Evolutionary conservation across 805 yeast species (phyloP).

Genomic region (Helenozyma rhizophorensis): DNA sequence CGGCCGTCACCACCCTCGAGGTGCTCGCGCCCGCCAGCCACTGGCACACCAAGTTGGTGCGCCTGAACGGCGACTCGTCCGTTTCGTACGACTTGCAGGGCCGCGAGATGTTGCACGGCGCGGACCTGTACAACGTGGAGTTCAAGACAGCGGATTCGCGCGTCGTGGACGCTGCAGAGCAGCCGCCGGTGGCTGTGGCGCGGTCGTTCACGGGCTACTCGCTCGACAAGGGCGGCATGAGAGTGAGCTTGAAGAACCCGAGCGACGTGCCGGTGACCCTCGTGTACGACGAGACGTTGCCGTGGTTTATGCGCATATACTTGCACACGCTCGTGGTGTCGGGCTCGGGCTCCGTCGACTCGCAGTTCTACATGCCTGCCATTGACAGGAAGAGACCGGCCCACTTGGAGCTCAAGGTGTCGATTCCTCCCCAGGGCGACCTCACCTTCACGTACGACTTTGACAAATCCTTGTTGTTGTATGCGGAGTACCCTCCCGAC

Average conservation of each 20-base stretch:
- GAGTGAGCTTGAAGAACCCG: constrained; percentile 74
- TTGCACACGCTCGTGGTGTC: constrained; percentile 55
- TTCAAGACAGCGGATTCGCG: constrained; percentile 46
- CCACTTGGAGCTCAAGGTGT: constrained; percentile 66
- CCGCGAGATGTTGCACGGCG: constrained; percentile 14
- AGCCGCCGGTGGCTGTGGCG: constrained; percentile 68
- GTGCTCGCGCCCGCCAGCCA: neutral
- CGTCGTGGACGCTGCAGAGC: constrained; percentile 28
- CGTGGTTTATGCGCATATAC: constrained; percentile 89
- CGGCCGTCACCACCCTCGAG: constrained; percentile 32
- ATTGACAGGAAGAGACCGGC: constrained; percentile 77
- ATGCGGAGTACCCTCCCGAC: constrained; percentile 97
- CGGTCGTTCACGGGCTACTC: constrained; percentile 90
- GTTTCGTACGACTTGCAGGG: constrained; percentile 3
- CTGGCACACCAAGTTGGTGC: constrained; percentile 45
- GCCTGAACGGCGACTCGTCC: constrained; percentile 3
- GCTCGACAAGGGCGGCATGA: constrained; percentile 85
- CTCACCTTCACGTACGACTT: constrained; percentile 68
- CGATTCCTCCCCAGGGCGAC: constrained; percentile 60
- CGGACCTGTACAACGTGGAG: constrained; percentile 28
- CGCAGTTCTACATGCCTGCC: constrained; percentile 69
- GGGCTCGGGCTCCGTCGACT: constrained; percentile 36
- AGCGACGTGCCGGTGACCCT: constrained; percentile 44
- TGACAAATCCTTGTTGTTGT: constrained; percentile 79
- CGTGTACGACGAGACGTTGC: constrained; percentile 73